These are phyloP conservation scores for Yamadazyma spencermartinsiae DNA, from an alignment of 1,139 yeast genomes.

Conservation along the genomic window DNA sequence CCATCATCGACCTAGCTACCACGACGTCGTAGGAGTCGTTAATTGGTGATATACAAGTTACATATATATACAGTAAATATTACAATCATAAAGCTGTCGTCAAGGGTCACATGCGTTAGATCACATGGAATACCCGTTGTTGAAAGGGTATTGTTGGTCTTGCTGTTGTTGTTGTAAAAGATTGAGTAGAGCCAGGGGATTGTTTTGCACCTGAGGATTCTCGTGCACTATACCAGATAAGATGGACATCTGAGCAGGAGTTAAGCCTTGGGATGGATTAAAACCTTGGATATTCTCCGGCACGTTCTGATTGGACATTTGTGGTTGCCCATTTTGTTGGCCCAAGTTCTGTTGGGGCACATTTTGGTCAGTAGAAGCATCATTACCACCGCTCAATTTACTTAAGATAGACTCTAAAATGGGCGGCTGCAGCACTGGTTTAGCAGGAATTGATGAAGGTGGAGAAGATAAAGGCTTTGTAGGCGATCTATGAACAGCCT, in stretches of 20 bases:
- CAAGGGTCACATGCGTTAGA: background rate
- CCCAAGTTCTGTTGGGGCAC: background rate
- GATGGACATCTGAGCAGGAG: conserved; percentile 16
- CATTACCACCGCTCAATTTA: conserved; percentile 17
- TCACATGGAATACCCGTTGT: background rate
- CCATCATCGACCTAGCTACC: too few species aligned
- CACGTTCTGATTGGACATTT: too few species aligned
- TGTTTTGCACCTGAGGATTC: conserved; percentile 24
- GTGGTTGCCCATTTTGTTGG: too few species aligned
- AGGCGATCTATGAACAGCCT: background rate
- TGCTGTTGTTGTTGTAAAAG: conserved; percentile 17
- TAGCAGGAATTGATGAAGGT: conserved; percentile 1
- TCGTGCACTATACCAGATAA: conserved; percentile 20
- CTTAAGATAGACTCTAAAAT: conserved; percentile 24
- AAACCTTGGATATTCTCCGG: too few species aligned
- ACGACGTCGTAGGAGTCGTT: too few species aligned
- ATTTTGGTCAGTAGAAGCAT: background rate
- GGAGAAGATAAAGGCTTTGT: background rate
- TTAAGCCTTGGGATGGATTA: conserved; percentile 3
- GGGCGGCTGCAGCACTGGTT: conserved; percentile 4
- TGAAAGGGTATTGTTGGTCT: background rate
- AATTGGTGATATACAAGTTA: background rate
- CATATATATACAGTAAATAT: conserved; percentile 3
- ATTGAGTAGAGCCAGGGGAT: conserved; percentile 22
- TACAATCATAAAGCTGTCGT: background rate